These are phyloP conservation scores for Eragrostis curvula DNA, from an alignment of 176 grass and related monocot species.

Conservation along the genomic window DNA sequence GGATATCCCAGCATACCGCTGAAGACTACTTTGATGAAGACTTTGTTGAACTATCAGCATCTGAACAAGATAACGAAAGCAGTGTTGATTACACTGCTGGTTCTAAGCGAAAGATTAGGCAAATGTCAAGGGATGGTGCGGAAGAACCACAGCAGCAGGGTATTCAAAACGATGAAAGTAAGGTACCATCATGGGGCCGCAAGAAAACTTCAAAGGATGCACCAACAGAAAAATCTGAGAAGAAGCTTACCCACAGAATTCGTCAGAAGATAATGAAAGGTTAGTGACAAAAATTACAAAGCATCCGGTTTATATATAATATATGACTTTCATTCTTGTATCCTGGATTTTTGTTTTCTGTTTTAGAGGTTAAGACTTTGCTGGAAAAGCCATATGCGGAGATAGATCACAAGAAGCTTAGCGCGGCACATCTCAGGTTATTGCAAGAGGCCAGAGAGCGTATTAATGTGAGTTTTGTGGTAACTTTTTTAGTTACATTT, in stretches of 20 bases:
- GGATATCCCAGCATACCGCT: constrained; percentile 24
- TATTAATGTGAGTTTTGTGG: constrained; percentile 40
- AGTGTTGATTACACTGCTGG: constrained; percentile 44
- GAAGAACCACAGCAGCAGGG: constrained; percentile 39
- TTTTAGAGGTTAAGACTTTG: constrained; percentile 62
- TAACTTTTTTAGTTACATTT: constrained; percentile 20
- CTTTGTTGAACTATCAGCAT: constrained; percentile 33
- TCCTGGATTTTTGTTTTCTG: constrained; percentile 26
- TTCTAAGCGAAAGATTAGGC: constrained; percentile 32
- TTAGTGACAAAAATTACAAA: constrained; percentile 38
- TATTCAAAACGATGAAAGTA: constrained; percentile 47
- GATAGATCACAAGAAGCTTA: constrained; percentile 63
- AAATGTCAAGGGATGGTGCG: constrained; percentile 34
- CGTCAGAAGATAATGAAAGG: constrained; percentile 59
- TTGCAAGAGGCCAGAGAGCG: constrained; percentile 55
- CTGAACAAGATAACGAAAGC: constrained; percentile 43
- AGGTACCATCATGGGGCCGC: constrained; percentile 14
- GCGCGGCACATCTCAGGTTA: constrained; percentile 56
- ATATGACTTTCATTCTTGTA: constrained; percentile 24
- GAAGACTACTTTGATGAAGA: constrained; percentile 39
- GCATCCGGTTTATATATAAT: constrained; percentile 11
- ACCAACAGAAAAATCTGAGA: constrained; percentile 33
- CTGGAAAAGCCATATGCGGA: constrained; percentile 53
- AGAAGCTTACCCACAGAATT: constrained; percentile 62
- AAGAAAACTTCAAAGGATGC: constrained; percentile 53